A percentile compares a stretch with the other conserved stretches of the same genome.
phyloP scores from a whole-genome alignment of 257 asterid genomes.

The Solanum chiquidenum region DNA sequence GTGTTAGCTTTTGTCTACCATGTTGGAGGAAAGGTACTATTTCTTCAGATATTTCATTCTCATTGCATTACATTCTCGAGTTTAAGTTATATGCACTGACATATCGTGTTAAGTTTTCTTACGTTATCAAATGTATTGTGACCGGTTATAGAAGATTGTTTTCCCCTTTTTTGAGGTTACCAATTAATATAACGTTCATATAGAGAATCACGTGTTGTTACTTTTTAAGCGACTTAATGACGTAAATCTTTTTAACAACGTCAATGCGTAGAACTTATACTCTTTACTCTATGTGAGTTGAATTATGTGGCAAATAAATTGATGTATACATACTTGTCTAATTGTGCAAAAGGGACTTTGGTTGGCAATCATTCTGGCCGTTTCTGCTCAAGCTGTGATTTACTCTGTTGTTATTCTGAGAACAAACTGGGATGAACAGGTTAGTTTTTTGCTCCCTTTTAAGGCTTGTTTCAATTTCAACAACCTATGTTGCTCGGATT shows the following conservation, averaged over 20 bases:
- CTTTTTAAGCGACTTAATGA: neutral
- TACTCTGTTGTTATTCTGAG: constrained; percentile 29
- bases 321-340: neutral
- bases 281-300: neutral
- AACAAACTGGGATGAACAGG: constrained; percentile 62
- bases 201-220: neutral
- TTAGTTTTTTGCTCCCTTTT: neutral
- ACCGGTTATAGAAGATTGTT: neutral
- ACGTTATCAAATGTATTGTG: neutral
- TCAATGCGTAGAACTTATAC: neutral
- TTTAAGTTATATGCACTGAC: neutral
- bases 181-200: neutral
- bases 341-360: constrained; percentile 38
- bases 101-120: neutral
- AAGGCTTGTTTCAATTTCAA: neutral
- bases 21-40: constrained; percentile 57
- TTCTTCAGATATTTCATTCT: neutral
- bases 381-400: constrained; percentile 40
- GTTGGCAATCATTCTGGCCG: constrained; percentile 49
- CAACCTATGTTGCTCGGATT: neutral
- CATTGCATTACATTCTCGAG: neutral
- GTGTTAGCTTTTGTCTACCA: constrained; percentile 43
- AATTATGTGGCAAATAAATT: neutral
- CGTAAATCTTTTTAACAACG: neutral
- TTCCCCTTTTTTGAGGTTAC: neutral